Conservation (phyloP, 1,284 basidiomycete species). For the Xerocomus nothofagi region DNA sequence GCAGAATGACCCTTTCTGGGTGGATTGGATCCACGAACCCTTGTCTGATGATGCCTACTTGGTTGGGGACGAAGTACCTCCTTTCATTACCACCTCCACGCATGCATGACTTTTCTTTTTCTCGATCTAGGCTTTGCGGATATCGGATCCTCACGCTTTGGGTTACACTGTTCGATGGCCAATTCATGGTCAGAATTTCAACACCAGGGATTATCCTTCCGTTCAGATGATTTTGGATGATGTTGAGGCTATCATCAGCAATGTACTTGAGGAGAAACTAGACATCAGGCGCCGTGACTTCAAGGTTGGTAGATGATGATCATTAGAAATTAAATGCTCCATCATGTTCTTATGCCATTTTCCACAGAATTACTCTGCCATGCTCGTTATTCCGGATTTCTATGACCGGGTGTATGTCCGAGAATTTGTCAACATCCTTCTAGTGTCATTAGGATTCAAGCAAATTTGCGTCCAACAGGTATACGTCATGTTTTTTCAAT, state of each 20-base stretch:
- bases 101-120: conserved; percentile 12
- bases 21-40: conserved; percentile 75
- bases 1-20: conserved; percentile 74
- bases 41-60: conserved; percentile 47
- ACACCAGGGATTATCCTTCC: conserved; percentile 74
- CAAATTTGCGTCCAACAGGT: conserved; percentile 90
- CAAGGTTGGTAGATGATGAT: conserved; percentile 46
- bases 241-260: conserved; percentile 68
- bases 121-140: conserved; percentile 59
- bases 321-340: not conserved
- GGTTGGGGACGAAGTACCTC: conserved; percentile 68
- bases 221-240: conserved; percentile 74
- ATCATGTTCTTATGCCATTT: conserved; percentile 6
- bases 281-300: conserved; percentile 58
- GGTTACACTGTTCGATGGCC: conserved; percentile 80
- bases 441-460: conserved; percentile 87
- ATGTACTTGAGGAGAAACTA: conserved; percentile 62
- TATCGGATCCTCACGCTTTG: conserved; percentile 65
- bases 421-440: conserved; percentile 74
- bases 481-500: conserved; percentile 32
- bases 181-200: conserved; percentile 74
- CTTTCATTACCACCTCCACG: conserved; percentile 1
- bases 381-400: conserved; percentile 92
- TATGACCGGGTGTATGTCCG: conserved; percentile 85
- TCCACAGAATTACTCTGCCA: conserved; percentile 73